Evolutionary conservation across 2,329 filamentous ascomycete genomes (phyloP), one percentile per base, ranked within the genome.

Genomic region (Nothophoma quercina): DNA sequence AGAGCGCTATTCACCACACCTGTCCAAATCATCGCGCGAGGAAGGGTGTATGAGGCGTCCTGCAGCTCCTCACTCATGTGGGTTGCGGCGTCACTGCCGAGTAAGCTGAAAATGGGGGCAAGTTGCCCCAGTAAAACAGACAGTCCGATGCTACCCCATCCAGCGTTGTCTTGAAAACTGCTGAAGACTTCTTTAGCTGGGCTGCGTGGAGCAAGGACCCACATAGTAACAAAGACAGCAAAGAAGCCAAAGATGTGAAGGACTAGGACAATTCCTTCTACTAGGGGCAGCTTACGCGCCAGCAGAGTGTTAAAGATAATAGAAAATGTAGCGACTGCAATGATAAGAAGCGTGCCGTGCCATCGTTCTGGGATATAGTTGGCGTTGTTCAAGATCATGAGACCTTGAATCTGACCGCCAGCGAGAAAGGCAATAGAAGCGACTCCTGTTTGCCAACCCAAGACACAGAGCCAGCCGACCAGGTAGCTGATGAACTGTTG

Each of bases 211-310:
- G 50, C 68, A 8, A 70, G 59, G 2, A 68, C 63, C 68, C 68
- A 71, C 43, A 71, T 53, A 2, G 63, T 63, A 15, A 67, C 63
- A 18, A 83, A 67, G 44, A 82, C 75, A 2, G 76, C 80, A 55
- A 83, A 78, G 58, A 83, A 79, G 1, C 80, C 81, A 22, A 78
- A 66, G 22, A 83, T 70, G 48, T 83, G 81, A 2, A 83, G 58
- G 12, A 80, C 67, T 1, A 81, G 16, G 5, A 47, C 34, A 8
- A 25, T 47, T 2, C 34, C 44, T 23, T 47, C 44, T 2, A 47
- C 12, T 1, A 47, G 26, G 1, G 44, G 44, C n/a, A 47, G 28
- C 33, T 47, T 47, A 4, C 44, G 26, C 7, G 34, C 34, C 4
- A 47, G 28, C 19, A 47, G n/a, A 16, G 75, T 77, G 61, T 83